A percentile compares a stretch with the other conserved stretches of the same genome.
Evolutionary conservation across 805 yeast genomes (phyloP).

Genomic region (Candida palmyrensis): DNA sequence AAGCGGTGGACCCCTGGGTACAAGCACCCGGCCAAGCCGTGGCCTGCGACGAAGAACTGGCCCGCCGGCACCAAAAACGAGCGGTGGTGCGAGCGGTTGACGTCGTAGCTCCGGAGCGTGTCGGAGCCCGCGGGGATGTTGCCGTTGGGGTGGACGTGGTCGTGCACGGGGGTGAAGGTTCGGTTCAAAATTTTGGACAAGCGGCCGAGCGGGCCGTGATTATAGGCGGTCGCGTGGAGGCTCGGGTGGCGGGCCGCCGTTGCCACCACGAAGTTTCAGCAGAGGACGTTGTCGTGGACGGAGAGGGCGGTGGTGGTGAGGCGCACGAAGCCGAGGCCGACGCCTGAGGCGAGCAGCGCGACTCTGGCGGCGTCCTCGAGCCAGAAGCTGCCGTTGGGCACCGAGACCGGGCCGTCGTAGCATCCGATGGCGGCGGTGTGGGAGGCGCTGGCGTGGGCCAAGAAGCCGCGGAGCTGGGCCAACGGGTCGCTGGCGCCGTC

Average conservation of each 20-base stretch:
- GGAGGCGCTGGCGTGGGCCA: no score
- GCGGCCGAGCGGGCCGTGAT: slow-evolving; percentile 9
- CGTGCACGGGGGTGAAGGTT: slow-evolving; percentile 10
- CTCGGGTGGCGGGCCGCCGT: slow-evolving; percentile 5
- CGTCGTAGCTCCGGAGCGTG: slow-evolving; percentile 3
- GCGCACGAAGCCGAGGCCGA: slow-evolving; percentile 5
- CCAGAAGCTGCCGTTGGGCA: no score
- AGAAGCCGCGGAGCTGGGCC: no score
- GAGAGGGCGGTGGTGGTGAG: slow-evolving; percentile 6
- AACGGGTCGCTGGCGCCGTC: slow-evolving; percentile 2
- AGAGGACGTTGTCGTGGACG: slow-evolving; percentile 8
- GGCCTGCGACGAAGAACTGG: slow-evolving; percentile 11
- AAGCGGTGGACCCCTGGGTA: slow-evolving; percentile 10
- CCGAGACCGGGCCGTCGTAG: no score
- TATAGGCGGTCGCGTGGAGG: slow-evolving; percentile 8
- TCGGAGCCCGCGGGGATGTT: not conserved
- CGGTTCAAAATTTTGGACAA: slow-evolving; percentile 9
- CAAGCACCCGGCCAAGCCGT: slow-evolving; percentile 7
- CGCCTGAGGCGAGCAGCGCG: slow-evolving; percentile 6
- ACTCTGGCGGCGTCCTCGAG: no score
- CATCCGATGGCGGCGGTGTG: no score
- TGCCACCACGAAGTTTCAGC: slow-evolving; percentile 4
- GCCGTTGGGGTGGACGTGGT: not conserved
- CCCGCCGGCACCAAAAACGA: slow-evolving; percentile 8
- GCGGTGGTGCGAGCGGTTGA: slow-evolving; percentile 6